phyloP scores from a whole-genome alignment of 2,329 filamentous ascomycete species.

The Cordyceps javanica region DNA sequence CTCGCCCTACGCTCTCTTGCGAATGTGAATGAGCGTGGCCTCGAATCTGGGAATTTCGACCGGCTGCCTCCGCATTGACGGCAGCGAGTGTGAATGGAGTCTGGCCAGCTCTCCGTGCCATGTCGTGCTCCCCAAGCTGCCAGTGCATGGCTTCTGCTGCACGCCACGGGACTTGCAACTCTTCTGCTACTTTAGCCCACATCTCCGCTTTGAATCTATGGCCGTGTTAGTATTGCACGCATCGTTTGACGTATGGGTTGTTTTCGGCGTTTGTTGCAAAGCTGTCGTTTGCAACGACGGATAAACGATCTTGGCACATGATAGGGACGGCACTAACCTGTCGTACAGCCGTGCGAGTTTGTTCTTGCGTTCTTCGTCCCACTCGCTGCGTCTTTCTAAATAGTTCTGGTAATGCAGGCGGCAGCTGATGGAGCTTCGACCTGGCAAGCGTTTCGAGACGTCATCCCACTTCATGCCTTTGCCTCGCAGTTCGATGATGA shows the following conservation, averaged over 20 bases:
- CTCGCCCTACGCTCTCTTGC: slow-evolving; percentile 39
- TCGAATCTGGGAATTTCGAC: slow-evolving; percentile 32
- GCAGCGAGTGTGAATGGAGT: slow-evolving; percentile 71
- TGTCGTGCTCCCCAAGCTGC: slow-evolving; percentile 88
- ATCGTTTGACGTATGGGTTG: neutral
- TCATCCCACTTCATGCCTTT: slow-evolving; percentile 98
- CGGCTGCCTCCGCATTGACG: slow-evolving; percentile 39
- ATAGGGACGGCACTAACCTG: slow-evolving; percentile 56
- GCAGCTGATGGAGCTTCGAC: slow-evolving; percentile 89
- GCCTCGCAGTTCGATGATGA: slow-evolving; percentile 86
- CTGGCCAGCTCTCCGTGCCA: slow-evolving; percentile 86
- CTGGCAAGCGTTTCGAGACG: slow-evolving; percentile 84
- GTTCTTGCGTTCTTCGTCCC: slow-evolving; percentile 97
- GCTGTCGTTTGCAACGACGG: slow-evolving; percentile 16
- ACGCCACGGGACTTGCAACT: slow-evolving; percentile 92
- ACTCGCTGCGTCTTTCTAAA: slow-evolving; percentile 83
- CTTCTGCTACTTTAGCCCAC: slow-evolving; percentile 93
- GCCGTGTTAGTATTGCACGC: neutral
- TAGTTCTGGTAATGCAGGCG: slow-evolving; percentile 97
- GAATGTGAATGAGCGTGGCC: slow-evolving; percentile 39
- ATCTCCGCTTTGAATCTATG: slow-evolving; percentile 91
- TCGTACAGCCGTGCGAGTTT: slow-evolving; percentile 92
- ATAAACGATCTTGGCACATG: neutral
- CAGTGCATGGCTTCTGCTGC: slow-evolving; percentile 98
- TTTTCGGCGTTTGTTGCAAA: neutral